phyloP scores from a whole-genome alignment of 2,329 filamentous ascomycete genomes.

The Zopfia rhizophila region DNA sequence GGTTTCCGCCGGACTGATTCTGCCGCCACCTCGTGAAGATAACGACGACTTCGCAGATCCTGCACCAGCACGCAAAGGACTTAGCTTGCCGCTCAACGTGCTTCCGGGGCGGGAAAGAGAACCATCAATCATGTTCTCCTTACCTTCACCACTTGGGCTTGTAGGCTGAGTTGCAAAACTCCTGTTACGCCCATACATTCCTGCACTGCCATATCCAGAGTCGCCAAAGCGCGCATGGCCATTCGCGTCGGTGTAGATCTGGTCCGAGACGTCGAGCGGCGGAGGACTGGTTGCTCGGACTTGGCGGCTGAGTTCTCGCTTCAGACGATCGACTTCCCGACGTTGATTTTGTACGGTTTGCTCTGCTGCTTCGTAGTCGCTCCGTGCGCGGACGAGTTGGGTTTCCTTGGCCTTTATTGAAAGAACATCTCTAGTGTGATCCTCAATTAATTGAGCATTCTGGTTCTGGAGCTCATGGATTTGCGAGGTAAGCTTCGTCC shows the following conservation, averaged over 20 bases:
- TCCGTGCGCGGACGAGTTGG: constrained; percentile 89
- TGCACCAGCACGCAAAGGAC: constrained; percentile 48
- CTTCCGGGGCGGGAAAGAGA: constrained; percentile 45
- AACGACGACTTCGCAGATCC: constrained; percentile 41
- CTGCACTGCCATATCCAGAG: constrained; percentile 42
- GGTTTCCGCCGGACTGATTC: constrained; percentile 45
- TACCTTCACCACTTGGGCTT: constrained; percentile 55
- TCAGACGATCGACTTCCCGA: constrained; percentile 90
- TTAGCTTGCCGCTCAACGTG: constrained; percentile 52
- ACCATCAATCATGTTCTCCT: constrained; percentile 57
- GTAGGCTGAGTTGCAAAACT: constrained; percentile 38
- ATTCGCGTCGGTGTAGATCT: constrained; percentile 69
- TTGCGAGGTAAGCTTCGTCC: constrained; percentile 82
- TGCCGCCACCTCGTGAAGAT: constrained; percentile 46
- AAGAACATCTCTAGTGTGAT: constrained; percentile 93
- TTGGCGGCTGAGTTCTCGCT: constrained; percentile 77
- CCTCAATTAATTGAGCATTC: constrained; percentile 95
- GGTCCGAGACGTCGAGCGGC: constrained; percentile 56
- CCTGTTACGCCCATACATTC: constrained; percentile 54
- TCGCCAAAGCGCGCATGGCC: constrained; percentile 59
- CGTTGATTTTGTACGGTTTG: constrained; percentile 84
- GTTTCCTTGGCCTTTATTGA: constrained; percentile 99
- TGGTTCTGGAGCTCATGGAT: constrained; percentile 96
- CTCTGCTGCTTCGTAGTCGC: constrained; percentile 89
- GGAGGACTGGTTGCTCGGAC: constrained; percentile 65